Percentiles rank a stretch among this genome's conserved stretches.
These are phyloP conservation scores for Odonthalia washingtoniensis DNA, from an alignment of 31 red algal genomes.

Conservation along the genomic window DNA sequence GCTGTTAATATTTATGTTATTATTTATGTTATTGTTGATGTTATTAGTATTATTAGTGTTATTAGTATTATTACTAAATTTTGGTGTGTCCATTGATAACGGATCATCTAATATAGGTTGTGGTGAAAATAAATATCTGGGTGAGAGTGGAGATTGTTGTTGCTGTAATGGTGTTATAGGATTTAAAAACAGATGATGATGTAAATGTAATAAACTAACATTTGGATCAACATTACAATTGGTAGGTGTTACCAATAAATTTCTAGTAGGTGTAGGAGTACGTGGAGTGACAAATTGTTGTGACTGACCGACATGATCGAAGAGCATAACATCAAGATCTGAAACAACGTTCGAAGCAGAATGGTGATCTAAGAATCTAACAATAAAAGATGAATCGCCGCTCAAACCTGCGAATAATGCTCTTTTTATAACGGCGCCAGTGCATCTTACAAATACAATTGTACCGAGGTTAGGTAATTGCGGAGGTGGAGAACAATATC, in stretches of 20 bases:
- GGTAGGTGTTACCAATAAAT: too few relatives aligned
- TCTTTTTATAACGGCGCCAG: background rate
- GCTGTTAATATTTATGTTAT: too few relatives aligned
- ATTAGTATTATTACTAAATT: too few relatives aligned
- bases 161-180: background rate
- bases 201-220: too few relatives aligned
- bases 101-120: background rate
- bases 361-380: too few relatives aligned
- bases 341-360: too few relatives aligned
- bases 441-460: constrained; percentile 52
- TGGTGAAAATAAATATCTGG: background rate
- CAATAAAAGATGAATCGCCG: background rate
- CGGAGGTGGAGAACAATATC: constrained; percentile 60
- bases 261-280: background rate
- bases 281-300: too few relatives aligned
- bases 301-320: constrained; percentile 33
- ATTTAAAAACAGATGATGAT: too few relatives aligned
- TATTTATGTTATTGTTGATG: too few relatives aligned
- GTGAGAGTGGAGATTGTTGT: background rate
- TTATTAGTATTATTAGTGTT: too few relatives aligned
- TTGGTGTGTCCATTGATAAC: background rate
- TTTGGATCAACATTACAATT: too few relatives aligned
- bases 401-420: background rate
- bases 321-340: constrained; percentile 63
- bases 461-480: constrained; percentile 28